A percentile compares a stretch with the other conserved stretches of the same genome.
phyloP scores from a whole-genome alignment of 208 protist genomes.

The Leishmania braziliensis region DNA sequence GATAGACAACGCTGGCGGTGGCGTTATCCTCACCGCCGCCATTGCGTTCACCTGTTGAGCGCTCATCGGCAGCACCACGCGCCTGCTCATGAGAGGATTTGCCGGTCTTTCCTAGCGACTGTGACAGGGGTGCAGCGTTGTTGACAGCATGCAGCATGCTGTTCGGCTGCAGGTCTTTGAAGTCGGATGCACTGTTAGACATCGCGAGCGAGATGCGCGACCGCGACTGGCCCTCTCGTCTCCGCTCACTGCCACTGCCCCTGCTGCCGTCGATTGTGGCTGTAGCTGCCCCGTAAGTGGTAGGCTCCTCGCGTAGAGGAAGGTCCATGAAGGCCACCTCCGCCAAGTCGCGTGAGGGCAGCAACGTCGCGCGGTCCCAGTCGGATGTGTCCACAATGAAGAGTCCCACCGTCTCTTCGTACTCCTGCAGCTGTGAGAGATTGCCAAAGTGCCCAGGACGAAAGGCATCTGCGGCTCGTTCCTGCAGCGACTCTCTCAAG shows the following conservation, averaged over 20 bases:
- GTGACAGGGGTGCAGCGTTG: background rate
- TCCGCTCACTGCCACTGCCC: background rate
- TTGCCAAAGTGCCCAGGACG: conserved; percentile 23
- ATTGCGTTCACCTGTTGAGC: background rate
- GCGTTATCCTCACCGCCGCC: background rate
- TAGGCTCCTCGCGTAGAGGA: conserved; percentile 21
- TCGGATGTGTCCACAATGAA: conserved; percentile 73
- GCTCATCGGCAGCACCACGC: background rate
- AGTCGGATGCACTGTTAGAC: conserved; percentile 1
- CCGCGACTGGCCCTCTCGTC: background rate
- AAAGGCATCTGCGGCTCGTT: conserved; percentile 38
- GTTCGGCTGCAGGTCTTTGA: conserved; percentile 2
- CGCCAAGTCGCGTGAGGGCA: conserved; percentile 27
- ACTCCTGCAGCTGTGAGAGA: conserved; percentile 57
- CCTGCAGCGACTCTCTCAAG: conserved; percentile 35
- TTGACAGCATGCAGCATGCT: background rate
- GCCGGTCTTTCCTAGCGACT: background rate
- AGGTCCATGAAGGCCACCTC: conserved; percentile 49
- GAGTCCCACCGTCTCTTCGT: conserved; percentile 52
- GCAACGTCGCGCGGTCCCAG: conserved; percentile 62
- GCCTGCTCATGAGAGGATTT: background rate
- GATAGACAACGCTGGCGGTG: conserved; percentile 15
- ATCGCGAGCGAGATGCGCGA: background rate
- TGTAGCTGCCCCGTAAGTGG: background rate
- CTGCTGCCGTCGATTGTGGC: background rate